phyloP scores from a whole-genome alignment of 73 alveolate species.

The Symbiodinium pilosum region DNA sequence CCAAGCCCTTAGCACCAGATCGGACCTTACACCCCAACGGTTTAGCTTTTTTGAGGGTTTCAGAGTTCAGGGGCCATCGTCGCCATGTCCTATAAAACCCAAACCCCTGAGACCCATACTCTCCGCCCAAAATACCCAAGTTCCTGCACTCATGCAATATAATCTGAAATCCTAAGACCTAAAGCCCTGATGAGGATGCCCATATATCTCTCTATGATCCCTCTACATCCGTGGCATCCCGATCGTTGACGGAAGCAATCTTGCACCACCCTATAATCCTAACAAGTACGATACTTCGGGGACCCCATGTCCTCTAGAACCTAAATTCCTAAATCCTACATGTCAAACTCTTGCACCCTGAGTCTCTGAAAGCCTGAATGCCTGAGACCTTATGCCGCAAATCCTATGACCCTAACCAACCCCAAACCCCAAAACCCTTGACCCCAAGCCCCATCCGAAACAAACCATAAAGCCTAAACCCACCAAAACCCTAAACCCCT shows the following conservation, averaged over 20 bases:
- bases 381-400: not conserved
- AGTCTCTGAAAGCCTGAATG: not conserved
- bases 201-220: too few species aligned
- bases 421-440: not conserved
- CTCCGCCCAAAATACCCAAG: not conserved
- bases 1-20: too few species aligned
- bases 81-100: not conserved
- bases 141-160: too few species aligned
- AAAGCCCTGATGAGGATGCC: too few species aligned
- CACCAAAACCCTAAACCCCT: not conserved
- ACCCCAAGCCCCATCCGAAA: not conserved
- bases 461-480: not conserved
- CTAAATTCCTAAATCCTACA: not conserved
- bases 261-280: too few species aligned
- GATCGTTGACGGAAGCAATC: too few species aligned
- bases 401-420: not conserved
- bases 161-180: not conserved
- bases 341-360: not conserved
- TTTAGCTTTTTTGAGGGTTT: too few species aligned
- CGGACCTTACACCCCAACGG: too few species aligned
- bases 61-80: too few species aligned
- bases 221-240: too few species aligned
- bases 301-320: too few species aligned
- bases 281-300: too few species aligned
- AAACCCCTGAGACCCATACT: not conserved